A percentile compares a stretch with the other conserved stretches of the same genome.
phyloP scores from a whole-genome alignment of 2,329 filamentous ascomycete species.

The Blastomyces silverae region DNA sequence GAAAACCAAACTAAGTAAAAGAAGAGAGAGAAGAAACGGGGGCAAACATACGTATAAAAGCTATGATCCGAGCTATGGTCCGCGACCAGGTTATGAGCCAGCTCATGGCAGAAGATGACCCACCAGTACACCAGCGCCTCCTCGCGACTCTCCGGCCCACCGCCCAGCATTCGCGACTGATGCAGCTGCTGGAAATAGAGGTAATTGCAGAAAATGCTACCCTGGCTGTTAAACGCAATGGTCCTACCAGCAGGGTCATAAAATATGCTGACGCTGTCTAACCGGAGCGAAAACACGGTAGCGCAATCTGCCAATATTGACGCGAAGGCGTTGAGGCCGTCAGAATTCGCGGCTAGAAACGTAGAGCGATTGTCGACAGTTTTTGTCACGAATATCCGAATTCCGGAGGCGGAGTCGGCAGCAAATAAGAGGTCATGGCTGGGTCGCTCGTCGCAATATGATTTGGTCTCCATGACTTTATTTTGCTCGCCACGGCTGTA shows the following conservation, averaged over 20 bases:
- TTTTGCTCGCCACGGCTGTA: conserved; percentile 66
- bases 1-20: neutral
- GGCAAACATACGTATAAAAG: conserved; percentile 56
- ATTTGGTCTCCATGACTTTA: conserved; percentile 70
- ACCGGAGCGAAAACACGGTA: conserved; percentile 63
- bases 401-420: conserved; percentile 62
- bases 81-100: conserved; percentile 84
- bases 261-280: conserved; percentile 72
- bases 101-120: conserved; percentile 89
- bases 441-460: conserved; percentile 75
- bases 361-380: conserved; percentile 45
- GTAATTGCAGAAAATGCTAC: conserved; percentile 90
- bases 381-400: conserved; percentile 65
- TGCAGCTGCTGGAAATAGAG: conserved; percentile 80
- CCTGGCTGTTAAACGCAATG: conserved; percentile 85
- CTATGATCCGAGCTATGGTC: conserved; percentile 73
- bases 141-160: conserved; percentile 41
- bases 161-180: conserved; percentile 43
- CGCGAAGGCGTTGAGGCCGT: conserved; percentile 62
- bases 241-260: conserved; percentile 71
- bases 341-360: conserved; percentile 58
- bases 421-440: conserved; percentile 66
- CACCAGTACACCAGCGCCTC: conserved; percentile 85
- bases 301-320: conserved; percentile 61
- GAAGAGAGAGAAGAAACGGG: neutral